Base-by-base conservation (phyloP, 2,329 filamentous ascomycete genomes). In the Myriosclerotinia scirpicola region DNA sequence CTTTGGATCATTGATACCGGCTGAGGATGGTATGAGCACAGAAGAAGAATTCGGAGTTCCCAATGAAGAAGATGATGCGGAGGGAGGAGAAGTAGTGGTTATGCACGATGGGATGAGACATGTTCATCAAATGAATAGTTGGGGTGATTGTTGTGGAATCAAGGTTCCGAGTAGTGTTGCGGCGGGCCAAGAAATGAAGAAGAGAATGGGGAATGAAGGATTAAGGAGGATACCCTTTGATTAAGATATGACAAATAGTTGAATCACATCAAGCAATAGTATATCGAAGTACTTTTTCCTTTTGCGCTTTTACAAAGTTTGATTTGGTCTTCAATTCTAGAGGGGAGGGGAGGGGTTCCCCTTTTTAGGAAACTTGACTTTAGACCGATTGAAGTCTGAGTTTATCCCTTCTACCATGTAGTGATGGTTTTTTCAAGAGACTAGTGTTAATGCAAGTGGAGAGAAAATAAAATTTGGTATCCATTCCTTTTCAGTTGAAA, bases 141-240 rank as follows among this genome's bases (percentile, higher is more conserved):
- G 95, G 91, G 94, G 94, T 6, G 95, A 99, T 78, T 99, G 95
- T 78, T 99, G 95, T 76, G 95, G 95, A 36, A 99, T 99, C 78
- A 94, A 96, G 74, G 95, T 99, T 20, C 96, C 95, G 0, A 97
- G 93, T 76, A 94, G 92, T 64, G 85, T 98, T 67, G 96, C 93
- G 38, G 96, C 95, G 0, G 92, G 92, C 17, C 89, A 93, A 72
- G 94, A 97, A 80, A 89, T 90, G 84, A 89, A 86, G 81, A 98
- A 96, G 81, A 83, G 83, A 65, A 83, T 82, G 72, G 87, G 84
- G 20, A 83, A 80, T 8, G 82, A 87, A 68, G 79, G 81, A 20
- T 77, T 96, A 72, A 85, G 92, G 70, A 85, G 91, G 72, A 88
- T 96, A 73, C 92, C 92, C 0, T 96, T 96, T 78, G 93, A 91